Evolutionary conservation across 179 eudicot species (phyloP).

Genomic region (Gypsophila paniculata): DNA sequence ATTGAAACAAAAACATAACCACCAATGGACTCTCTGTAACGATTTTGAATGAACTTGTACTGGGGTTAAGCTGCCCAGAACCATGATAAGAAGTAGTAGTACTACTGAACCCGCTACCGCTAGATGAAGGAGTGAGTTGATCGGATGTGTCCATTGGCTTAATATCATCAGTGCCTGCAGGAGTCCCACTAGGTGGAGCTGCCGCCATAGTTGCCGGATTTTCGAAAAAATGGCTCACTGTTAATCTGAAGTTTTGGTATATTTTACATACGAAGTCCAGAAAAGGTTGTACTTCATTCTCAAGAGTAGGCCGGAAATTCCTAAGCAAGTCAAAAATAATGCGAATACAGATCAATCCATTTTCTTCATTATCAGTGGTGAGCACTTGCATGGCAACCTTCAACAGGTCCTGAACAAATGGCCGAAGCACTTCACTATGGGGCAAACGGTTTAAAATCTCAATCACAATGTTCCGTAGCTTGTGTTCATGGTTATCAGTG

Average conservation of each 20-base stretch:
- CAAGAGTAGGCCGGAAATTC: conserved; percentile 81
- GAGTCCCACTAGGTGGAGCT: conserved; percentile 27
- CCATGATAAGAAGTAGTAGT: conserved; percentile 48
- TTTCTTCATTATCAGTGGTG: conserved; percentile 88
- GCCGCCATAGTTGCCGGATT: conserved; percentile 49
- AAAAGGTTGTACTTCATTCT: conserved; percentile 92
- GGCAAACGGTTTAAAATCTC: conserved; percentile 91
- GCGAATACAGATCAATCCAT: conserved; percentile 85
- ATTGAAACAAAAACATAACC: conserved; percentile 94
- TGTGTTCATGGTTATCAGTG: conserved; percentile 76
- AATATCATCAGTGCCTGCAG: conserved; percentile 61
- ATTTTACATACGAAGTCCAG: conserved; percentile 91
- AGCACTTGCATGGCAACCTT: conserved; percentile 93
- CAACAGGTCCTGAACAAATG: conserved; percentile 80
- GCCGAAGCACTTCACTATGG: conserved; percentile 89
- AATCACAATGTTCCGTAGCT: conserved; percentile 73
- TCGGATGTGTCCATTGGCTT: conserved; percentile 72
- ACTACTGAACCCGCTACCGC: conserved; percentile 34
- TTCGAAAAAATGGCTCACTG: conserved; percentile 84
- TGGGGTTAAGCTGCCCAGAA: conserved; percentile 80
- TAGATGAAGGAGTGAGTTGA: conserved; percentile 48
- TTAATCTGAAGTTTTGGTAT: conserved; percentile 78
- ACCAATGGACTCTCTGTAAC: conserved; percentile 96
- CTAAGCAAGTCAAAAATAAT: conserved; percentile 85
- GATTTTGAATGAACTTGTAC: conserved; percentile 84